These are phyloP conservation scores for Elaphomyces granulatus DNA, from an alignment of 495 filamentous ascomycete genomes.

Conservation along the genomic window DNA sequence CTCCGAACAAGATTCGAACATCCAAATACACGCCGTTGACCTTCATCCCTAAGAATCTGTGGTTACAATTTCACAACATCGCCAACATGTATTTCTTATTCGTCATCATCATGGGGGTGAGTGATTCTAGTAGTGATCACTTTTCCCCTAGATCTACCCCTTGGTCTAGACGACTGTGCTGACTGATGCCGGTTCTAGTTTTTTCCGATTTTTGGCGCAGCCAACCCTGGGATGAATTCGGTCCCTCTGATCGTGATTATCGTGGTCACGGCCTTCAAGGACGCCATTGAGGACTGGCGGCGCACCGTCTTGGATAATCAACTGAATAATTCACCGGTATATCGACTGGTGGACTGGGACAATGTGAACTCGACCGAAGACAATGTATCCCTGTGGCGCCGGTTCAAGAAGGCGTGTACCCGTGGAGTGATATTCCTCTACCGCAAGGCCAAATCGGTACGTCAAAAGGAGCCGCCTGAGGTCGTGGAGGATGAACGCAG, in stretches of 20 bases:
- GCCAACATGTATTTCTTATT: constrained; percentile 98
- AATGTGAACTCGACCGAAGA: constrained; percentile 92
- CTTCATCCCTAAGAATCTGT: constrained; percentile 96
- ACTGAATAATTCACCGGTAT: constrained; percentile 91
- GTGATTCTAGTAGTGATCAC: constrained; percentile 27
- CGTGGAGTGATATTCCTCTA: constrained; percentile 44
- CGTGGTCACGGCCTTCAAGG: constrained; percentile 81
- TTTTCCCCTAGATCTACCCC: background rate
- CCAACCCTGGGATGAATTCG: constrained; percentile 78
- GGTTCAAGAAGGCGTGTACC: constrained; percentile 79
- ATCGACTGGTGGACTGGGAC: constrained; percentile 72
- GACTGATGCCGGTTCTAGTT: constrained; percentile 40
- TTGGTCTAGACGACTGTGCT: constrained; percentile 1
- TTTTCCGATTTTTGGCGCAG: constrained; percentile 88
- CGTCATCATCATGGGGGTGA: constrained; percentile 83
- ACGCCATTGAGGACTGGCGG: constrained; percentile 96
- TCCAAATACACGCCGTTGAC: constrained; percentile 92
- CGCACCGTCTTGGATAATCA: constrained; percentile 85
- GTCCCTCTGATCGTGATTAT: constrained; percentile 92
- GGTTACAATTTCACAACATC: constrained; percentile 96
- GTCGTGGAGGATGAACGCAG: constrained; percentile 35
- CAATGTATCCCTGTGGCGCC: constrained; percentile 73
- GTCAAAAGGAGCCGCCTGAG: constrained; percentile 23
- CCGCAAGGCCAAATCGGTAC: constrained; percentile 18
- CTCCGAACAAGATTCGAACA: constrained; percentile 93